Evolutionary conservation across 2,329 filamentous ascomycete species (phyloP).

Genomic region (Cladosporium oxysporum): DNA sequence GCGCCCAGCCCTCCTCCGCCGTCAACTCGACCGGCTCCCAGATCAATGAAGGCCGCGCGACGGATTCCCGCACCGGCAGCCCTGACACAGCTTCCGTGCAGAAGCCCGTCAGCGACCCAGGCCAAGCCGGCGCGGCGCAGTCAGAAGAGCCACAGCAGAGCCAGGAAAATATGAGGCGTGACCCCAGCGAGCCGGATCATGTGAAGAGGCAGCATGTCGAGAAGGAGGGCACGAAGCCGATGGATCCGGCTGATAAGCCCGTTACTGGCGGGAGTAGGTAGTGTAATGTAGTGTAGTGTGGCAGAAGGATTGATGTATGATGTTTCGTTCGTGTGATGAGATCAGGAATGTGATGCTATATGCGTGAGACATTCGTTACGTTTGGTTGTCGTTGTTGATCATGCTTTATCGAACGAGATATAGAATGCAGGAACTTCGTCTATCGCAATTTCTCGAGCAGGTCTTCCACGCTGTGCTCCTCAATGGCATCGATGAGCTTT

Average conservation of each 20-base stretch:
- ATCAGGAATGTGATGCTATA: background rate
- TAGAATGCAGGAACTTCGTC: background rate
- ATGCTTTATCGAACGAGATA: background rate
- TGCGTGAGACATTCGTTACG: no score
- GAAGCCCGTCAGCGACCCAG: conserved; percentile 3
- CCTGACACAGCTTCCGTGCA: conserved; percentile 13
- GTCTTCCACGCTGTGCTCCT: conserved; percentile 25
- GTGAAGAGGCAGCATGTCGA: conserved; percentile 28
- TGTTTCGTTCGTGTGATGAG: background rate
- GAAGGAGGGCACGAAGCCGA: conserved; percentile 26
- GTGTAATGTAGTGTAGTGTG: background rate
- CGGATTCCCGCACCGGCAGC: conserved; percentile 15
- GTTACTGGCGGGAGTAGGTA: conserved; percentile 3
- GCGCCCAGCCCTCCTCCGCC: background rate
- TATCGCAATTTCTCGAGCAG: conserved; percentile 27
- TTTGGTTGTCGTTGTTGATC: background rate
- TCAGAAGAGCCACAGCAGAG: conserved; percentile 12
- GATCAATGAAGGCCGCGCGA: conserved; percentile 10
- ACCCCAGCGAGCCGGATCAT: conserved; percentile 24
- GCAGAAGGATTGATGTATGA: background rate
- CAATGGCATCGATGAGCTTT: conserved; percentile 28
- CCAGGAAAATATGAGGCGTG: conserved; percentile 26
- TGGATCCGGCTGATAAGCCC: conserved; percentile 27
- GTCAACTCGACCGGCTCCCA: background rate
- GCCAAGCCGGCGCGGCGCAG: conserved; percentile 9